phyloP scores from a whole-genome alignment of 352 stramenopile species.

The Phytophthora tubulina region DNA sequence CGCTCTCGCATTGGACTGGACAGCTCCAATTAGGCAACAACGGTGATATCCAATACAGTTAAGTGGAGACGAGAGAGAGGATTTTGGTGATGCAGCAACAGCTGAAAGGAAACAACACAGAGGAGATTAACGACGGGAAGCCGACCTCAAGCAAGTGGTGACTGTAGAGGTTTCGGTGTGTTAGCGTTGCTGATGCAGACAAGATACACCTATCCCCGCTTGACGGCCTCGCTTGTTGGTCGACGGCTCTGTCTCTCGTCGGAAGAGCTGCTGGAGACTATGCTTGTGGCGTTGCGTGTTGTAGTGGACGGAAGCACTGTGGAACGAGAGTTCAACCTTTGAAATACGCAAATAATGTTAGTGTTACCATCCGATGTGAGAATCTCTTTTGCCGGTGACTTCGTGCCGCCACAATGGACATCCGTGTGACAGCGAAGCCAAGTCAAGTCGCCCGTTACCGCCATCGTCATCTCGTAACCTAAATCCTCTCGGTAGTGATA shows the following conservation, averaged over 20 bases:
- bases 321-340: too few relatives aligned
- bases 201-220: slow-evolving; percentile 15
- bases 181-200: background rate
- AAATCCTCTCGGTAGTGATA: too few relatives aligned
- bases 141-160: background rate
- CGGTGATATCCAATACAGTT: background rate
- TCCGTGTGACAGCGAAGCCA: too few relatives aligned
- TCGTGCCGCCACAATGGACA: too few relatives aligned
- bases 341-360: too few relatives aligned
- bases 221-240: background rate
- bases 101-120: too few relatives aligned
- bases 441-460: background rate
- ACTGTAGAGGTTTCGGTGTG: slow-evolving; percentile 8
- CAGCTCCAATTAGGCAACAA: slow-evolving; percentile 19
- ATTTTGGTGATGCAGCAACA: background rate
- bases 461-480: slow-evolving; percentile 5
- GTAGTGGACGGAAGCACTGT: too few relatives aligned
- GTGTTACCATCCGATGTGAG: too few relatives aligned
- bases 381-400: too few relatives aligned
- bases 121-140: too few relatives aligned
- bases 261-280: slow-evolving; percentile 3
- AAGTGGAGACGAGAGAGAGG: background rate
- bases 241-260: slow-evolving; percentile 5
- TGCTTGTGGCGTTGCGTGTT: background rate
- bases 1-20: slow-evolving; percentile 49